Percentiles rank a stretch among this genome's conserved stretches.
Evolutionary conservation across 2,329 filamentous ascomycete species (phyloP).

Genomic region (Aaosphaeria arxii): DNA sequence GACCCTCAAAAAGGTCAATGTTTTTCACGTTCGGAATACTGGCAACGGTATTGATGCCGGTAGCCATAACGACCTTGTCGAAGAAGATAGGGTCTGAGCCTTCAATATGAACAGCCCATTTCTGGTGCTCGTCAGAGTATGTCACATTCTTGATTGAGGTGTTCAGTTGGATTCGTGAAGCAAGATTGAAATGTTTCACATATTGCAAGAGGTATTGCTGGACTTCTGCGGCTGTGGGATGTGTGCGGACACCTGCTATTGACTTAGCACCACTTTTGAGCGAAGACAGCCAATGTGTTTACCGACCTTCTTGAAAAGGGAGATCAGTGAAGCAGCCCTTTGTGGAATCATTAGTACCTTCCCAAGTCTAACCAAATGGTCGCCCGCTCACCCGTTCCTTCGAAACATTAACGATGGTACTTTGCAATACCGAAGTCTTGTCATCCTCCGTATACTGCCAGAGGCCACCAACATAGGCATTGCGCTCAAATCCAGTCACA

Average conservation of each 20-base stretch:
- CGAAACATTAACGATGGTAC: slow-evolving; percentile 18
- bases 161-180: slow-evolving; percentile 10
- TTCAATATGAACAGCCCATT: slow-evolving; percentile 12
- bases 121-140: slow-evolving; percentile 3
- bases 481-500: slow-evolving; percentile 17
- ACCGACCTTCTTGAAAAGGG: slow-evolving; percentile 12
- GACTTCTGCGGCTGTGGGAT: slow-evolving; percentile 16
- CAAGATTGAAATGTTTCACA: slow-evolving; percentile 14
- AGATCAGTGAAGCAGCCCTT: slow-evolving; percentile 21
- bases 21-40: slow-evolving; percentile 14
- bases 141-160: slow-evolving; percentile 8
- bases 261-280: background rate
- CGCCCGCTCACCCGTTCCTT: slow-evolving; percentile 11
- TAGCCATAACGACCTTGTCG: slow-evolving; percentile 19
- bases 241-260: background rate
- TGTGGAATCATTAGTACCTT: too few species aligned
- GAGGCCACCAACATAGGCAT: slow-evolving; percentile 17
- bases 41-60: slow-evolving; percentile 13
- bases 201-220: slow-evolving; percentile 18
- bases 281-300: too few species aligned
- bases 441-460: slow-evolving; percentile 19
- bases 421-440: slow-evolving; percentile 16
- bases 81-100: slow-evolving; percentile 7
- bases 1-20: slow-evolving; percentile 10
- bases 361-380: too few species aligned